Evolutionary conservation across 2,329 filamentous ascomycete species (phyloP).

Genomic region (Aspergillus ochraceoroseus): DNA sequence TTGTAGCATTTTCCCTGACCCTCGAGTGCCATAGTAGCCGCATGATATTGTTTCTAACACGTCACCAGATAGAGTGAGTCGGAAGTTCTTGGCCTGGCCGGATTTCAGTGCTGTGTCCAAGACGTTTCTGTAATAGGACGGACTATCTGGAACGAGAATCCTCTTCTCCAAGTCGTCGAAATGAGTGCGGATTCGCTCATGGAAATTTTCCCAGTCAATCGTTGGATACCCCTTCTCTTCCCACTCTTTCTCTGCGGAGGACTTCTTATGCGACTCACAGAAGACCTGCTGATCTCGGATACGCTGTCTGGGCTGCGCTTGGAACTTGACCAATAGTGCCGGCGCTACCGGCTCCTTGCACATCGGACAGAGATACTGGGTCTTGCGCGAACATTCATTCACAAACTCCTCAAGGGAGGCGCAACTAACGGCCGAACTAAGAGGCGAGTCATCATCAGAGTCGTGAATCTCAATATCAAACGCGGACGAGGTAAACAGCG

Average conservation of each 20-base stretch:
- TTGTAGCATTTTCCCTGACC: conserved; percentile 62
- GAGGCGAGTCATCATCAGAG: conserved; percentile 26
- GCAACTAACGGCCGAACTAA: conserved; percentile 34
- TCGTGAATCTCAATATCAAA: conserved; percentile 22
- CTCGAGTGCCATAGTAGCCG: conserved; percentile 79
- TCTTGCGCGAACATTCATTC: conserved; percentile 9
- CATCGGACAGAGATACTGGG: conserved; percentile 57
- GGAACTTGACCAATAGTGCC: conserved; percentile 52
- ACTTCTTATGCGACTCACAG: conserved; percentile 59
- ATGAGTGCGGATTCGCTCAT: conserved; percentile 55
- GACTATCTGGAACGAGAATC: conserved; percentile 52
- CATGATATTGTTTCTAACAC: conserved; percentile 56
- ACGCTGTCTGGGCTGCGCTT: conserved; percentile 33
- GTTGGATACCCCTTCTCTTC: conserved; percentile 58
- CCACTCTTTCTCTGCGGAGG: conserved; percentile 51
- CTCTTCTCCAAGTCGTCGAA: conserved; percentile 51
- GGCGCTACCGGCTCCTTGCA: conserved; percentile 59
- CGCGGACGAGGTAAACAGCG: conserved; percentile 24
- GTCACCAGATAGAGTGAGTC: conserved; percentile 48
- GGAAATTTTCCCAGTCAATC: conserved; percentile 64
- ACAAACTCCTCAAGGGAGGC: conserved; percentile 20
- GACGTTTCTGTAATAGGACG: conserved; percentile 58
- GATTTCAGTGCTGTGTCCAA: conserved; percentile 53
- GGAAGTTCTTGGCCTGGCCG: conserved; percentile 57
- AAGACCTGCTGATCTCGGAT: conserved; percentile 48